A percentile compares a stretch with the other conserved stretches of the same genome.
Evolutionary conservation across 495 filamentous ascomycete genomes (phyloP).

Genomic region (Gamarada debralockiae): DNA sequence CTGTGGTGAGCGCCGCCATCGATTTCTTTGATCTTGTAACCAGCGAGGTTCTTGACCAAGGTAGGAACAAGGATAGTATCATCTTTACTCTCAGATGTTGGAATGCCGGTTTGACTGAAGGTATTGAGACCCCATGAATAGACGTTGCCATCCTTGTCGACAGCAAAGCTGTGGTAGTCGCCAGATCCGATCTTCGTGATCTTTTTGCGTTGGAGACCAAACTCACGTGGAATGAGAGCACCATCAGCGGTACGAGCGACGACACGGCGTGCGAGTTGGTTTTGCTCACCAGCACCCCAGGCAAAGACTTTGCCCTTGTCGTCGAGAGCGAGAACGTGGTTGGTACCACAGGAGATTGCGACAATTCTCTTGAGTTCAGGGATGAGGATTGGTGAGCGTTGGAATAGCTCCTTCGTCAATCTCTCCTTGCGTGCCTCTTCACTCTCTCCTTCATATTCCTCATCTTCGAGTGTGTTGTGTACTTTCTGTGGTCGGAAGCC

Average conservation of each 20-base stretch:
- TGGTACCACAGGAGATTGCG: constrained; percentile 56
- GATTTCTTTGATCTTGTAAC: constrained; percentile 48
- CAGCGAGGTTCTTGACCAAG: constrained; percentile 54
- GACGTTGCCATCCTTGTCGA: constrained; percentile 66
- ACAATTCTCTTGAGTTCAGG: constrained; percentile 58
- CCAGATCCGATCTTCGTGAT: constrained; percentile 56
- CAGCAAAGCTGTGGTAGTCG: constrained; percentile 72
- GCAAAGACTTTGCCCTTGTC: constrained; percentile 59
- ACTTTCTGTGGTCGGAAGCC: constrained; percentile 45
- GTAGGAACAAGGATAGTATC: constrained; percentile 54
- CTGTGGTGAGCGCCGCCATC: constrained; percentile 69
- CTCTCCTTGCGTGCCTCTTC: no score
- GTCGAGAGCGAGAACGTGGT: constrained; percentile 70
- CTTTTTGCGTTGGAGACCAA: constrained; percentile 60
- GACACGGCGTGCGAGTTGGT: constrained; percentile 69
- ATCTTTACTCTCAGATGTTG: constrained; percentile 54
- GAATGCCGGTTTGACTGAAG: constrained; percentile 69
- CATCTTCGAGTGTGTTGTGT: no score
- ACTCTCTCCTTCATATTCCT: no score
- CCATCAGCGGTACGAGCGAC: constrained; percentile 56
- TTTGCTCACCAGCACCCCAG: constrained; percentile 72
- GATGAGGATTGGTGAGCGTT: constrained; percentile 42
- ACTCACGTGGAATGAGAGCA: constrained; percentile 63
- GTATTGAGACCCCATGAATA: constrained; percentile 88
- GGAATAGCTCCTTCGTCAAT: constrained; percentile 22